Evolutionary conservation across 305 asterid genomes (phyloP), one percentile per base, ranked within the genome.

Genomic region (Rubia tinctorum): DNA sequence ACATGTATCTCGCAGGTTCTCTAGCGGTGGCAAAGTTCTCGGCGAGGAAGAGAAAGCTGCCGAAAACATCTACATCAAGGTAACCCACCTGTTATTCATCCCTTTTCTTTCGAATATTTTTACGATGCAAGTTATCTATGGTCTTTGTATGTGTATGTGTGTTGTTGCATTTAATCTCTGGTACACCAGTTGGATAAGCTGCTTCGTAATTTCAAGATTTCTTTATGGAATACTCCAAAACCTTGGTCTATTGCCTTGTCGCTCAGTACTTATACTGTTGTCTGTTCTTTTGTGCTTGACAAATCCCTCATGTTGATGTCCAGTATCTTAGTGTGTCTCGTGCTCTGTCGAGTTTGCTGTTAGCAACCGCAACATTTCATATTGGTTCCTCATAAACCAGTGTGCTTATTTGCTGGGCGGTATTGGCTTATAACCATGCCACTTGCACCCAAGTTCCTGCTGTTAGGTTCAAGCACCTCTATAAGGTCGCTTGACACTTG

Each of bases 1-100:
- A 56, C 66, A 73, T 53, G 53, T 76, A 2, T 22, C 76, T 23
- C 78, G 84, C 39, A 76, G 78, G 78, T 56, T 80, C 71, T 76
- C 74, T 68, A 80, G 79, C 30, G 30, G 86, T 76, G 95, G 97
- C 66, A 92, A 79, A 78, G 58, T 92, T 75, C 87, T 90, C 71
- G 71, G 93, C 40, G 96, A 90, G 90, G 98, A 92, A 85, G 98
- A 90, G 83, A 88, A 86, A 85, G 98, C 97, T 84, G 97, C 98
- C 65, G 97, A 92, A 85, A 92, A 90, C 78, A 71, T 92, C 80
- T 92, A 89, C 84, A 92, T 92, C 77, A 90, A 90, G 97, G 97
- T 92, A 58, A 77, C 51, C 60, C 58, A 53, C 42, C 47, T 5
- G 22, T 11, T 45, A 44, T 53, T 3, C 45, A n/a, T 2, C 15